A percentile compares a stretch with the other conserved stretches of the same genome.
These are phyloP conservation scores for Peronospora belbahrii DNA, from an alignment of 352 stramenopile species.

Conservation along the genomic window DNA sequence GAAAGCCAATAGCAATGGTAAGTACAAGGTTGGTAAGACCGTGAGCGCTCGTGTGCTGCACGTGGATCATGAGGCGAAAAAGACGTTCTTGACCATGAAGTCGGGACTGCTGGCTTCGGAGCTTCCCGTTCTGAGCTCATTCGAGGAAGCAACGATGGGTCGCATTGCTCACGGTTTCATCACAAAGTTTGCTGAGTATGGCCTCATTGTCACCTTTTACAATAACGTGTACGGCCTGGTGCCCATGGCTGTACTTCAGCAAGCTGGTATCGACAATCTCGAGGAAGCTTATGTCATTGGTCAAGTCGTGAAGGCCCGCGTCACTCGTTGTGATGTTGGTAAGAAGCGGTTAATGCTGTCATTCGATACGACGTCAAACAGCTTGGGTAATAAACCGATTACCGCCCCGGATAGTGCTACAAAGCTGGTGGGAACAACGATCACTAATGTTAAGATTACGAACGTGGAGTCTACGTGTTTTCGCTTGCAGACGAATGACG, in stretches of 20 bases:
- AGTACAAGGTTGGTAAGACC: constrained; percentile 73
- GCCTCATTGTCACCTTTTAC: constrained; percentile 94
- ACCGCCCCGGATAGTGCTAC: constrained; percentile 15
- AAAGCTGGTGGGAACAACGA: constrained; percentile 42
- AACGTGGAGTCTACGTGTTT: constrained; percentile 58
- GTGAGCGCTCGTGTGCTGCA: constrained; percentile 77
- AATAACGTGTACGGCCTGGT: constrained; percentile 92
- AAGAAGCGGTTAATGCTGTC: constrained; percentile 86
- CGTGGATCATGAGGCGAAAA: constrained; percentile 87
- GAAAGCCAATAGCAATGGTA: constrained; percentile 49
- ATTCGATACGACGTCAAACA: constrained; percentile 50
- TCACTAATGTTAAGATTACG: constrained; percentile 61
- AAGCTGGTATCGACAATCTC: constrained; percentile 77
- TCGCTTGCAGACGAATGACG: constrained; percentile 67
- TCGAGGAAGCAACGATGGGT: constrained; percentile 60
- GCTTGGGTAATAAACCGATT: constrained; percentile 7
- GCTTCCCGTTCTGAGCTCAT: constrained; percentile 68
- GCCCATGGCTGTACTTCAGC: constrained; percentile 71
- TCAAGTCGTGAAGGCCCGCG: constrained; percentile 79
- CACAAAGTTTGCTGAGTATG: constrained; percentile 89
- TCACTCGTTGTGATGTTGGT: constrained; percentile 61
- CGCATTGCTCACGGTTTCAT: constrained; percentile 87
- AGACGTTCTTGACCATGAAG: constrained; percentile 89
- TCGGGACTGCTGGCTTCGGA: constrained; percentile 71
- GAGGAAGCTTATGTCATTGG: constrained; percentile 79